These are phyloP conservation scores for Lactifluus rugatus DNA, from an alignment of 768 basidiomycete genomes.

Conservation along the genomic window DNA sequence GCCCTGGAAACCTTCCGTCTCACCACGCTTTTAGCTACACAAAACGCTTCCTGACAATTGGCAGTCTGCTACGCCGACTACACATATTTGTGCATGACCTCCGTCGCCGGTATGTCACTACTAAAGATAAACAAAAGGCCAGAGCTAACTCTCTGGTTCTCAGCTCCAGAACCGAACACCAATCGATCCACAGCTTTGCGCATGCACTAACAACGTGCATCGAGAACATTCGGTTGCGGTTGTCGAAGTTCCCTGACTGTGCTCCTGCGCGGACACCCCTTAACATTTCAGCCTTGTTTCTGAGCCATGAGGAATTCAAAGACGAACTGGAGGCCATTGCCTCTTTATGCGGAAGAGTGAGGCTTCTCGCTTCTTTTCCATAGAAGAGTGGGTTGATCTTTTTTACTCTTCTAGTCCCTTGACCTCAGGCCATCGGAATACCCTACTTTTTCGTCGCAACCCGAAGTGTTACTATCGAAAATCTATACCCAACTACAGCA, in stretches of 20 bases:
- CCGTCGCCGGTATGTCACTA: constrained; percentile 38
- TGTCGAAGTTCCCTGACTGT: constrained; percentile 12
- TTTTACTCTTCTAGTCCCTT: constrained; percentile 11
- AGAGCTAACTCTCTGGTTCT: neutral
- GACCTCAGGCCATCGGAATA: constrained; percentile 15
- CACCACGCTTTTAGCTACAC: constrained; percentile 36
- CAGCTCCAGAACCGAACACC: constrained; percentile 10
- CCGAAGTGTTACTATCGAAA: constrained; percentile 45
- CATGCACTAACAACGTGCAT: constrained; percentile 24
- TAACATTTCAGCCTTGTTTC: constrained; percentile 22
- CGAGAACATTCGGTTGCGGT: constrained; percentile 20
- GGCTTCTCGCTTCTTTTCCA: constrained; percentile 19
- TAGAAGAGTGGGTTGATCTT: neutral
- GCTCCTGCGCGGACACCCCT: neutral
- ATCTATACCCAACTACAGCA: constrained; percentile 48
- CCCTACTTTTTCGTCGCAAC: constrained; percentile 18
- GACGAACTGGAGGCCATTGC: constrained; percentile 36
- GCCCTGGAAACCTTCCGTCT: neutral
- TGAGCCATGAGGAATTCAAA: constrained; percentile 22
- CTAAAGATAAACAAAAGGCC: neutral
- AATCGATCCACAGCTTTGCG: constrained; percentile 24
- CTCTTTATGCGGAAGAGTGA: constrained; percentile 49
- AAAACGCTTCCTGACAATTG: constrained; percentile 56
- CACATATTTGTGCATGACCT: constrained; percentile 43
- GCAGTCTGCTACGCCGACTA: constrained; percentile 55